Percentiles rank a stretch among this genome's conserved stretches.
Evolutionary conservation across 2,329 filamentous ascomycete genomes (phyloP).

Genomic region (Lasiodiplodia citricola): DNA sequence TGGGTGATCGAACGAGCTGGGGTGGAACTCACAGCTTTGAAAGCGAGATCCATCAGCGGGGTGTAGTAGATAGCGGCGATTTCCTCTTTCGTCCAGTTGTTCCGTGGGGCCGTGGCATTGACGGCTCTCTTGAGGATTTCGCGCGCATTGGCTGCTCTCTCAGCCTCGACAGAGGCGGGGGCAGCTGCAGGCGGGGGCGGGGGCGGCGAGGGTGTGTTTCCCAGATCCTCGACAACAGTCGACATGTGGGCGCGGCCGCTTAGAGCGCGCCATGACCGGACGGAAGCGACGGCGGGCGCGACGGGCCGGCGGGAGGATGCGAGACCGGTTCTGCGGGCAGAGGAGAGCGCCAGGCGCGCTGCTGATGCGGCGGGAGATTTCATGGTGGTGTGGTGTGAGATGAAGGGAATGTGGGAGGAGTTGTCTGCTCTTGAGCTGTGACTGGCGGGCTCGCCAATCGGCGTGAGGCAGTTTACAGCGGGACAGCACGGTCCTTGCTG

Average conservation of each 20-base stretch:
- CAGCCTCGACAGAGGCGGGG: slow-evolving; percentile 16
- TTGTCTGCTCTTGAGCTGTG: neutral
- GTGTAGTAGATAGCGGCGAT: slow-evolving; percentile 82
- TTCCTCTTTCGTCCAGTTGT: slow-evolving; percentile 81
- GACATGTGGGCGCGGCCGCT: slow-evolving; percentile 23
- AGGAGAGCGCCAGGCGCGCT: slow-evolving; percentile 1
- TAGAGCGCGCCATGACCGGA: slow-evolving; percentile 1
- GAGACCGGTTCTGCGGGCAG: neutral
- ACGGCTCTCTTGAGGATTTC: slow-evolving; percentile 58
- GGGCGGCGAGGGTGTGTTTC: slow-evolving; percentile 17
- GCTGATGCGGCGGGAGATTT: slow-evolving; percentile 1
- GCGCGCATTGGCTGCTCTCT: slow-evolving; percentile 16
- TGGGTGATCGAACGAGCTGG: neutral
- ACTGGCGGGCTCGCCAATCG: slow-evolving; percentile 6
- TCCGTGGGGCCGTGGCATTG: slow-evolving; percentile 65
- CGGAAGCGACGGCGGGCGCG: slow-evolving; percentile 4
- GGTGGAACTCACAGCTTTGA: slow-evolving; percentile 66
- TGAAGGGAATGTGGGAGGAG: neutral
- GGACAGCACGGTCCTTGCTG: neutral
- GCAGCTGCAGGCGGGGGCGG: slow-evolving; percentile 8
- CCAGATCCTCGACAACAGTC: slow-evolving; percentile 22
- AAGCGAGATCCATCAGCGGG: slow-evolving; percentile 78
- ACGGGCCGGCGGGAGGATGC: slow-evolving; percentile 4
- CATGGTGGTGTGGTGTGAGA: slow-evolving; percentile 17
- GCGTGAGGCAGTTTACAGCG: neutral